Percentiles rank a stretch among this genome's conserved stretches.
Evolutionary conservation across 2,329 filamentous ascomycete species (phyloP).

Genomic region (Kalmusia sp.): DNA sequence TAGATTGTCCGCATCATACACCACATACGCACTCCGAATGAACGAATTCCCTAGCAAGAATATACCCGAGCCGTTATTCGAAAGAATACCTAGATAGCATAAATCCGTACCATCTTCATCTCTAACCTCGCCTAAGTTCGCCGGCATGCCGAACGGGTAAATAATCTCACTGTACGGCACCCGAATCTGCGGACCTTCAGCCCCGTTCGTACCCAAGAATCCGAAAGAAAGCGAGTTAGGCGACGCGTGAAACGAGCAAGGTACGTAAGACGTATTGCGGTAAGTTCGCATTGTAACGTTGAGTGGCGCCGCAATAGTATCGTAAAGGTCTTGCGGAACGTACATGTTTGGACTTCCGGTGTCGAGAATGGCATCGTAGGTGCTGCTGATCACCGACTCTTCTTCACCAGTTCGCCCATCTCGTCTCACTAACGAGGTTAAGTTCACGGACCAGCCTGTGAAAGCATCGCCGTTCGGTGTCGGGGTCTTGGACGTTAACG

Average conservation of each 20-base stretch:
- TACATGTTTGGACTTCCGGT: slow-evolving; percentile 25
- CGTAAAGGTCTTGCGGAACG: slow-evolving; percentile 17
- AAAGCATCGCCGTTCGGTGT: not conserved
- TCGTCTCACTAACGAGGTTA: slow-evolving; percentile 1
- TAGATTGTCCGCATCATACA: slow-evolving; percentile 16
- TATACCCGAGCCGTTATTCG: slow-evolving; percentile 8
- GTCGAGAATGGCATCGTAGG: slow-evolving; percentile 12
- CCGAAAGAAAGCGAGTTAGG: slow-evolving; percentile 1
- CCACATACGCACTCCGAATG: slow-evolving; percentile 18
- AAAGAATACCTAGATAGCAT: slow-evolving; percentile 42
- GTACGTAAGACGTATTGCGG: slow-evolving; percentile 16
- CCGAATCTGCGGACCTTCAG: slow-evolving; percentile 7
- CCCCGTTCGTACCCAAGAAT: not conserved
- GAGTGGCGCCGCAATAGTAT: slow-evolving; percentile 11
- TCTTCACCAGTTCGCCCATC: not conserved
- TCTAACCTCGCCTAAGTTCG: slow-evolving; percentile 12
- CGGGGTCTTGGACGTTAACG: not conserved
- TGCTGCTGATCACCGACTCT: slow-evolving; percentile 5
- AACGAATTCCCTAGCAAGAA: slow-evolving; percentile 17
- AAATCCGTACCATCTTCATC: slow-evolving; percentile 13
- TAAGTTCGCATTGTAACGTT: slow-evolving; percentile 10
- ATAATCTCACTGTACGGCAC: slow-evolving; percentile 20
- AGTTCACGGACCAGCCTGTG: slow-evolving; percentile 7
- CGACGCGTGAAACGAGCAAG: slow-evolving; percentile 14
- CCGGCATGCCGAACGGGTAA: slow-evolving; percentile 19